Conservation (phyloP, 306 rosid genomes). For the Potentilla sterilis region DNA sequence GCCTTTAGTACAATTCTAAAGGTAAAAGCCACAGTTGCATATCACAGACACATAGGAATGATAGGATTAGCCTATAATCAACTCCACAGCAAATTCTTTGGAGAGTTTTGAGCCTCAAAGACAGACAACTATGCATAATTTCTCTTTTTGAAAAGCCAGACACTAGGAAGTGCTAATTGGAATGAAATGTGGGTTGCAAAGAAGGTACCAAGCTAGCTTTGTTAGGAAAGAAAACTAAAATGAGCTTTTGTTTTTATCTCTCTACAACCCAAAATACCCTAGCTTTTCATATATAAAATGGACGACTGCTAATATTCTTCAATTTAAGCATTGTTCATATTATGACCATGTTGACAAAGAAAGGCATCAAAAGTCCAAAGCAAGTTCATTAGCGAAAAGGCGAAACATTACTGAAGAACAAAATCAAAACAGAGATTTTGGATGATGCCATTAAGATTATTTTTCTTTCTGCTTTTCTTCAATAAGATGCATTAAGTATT, state of each 20-base stretch:
- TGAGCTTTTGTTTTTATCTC: background rate
- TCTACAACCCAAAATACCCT: background rate
- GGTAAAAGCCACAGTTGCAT: conserved; percentile 21
- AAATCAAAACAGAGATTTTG: background rate
- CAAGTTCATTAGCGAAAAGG: conserved; percentile 28
- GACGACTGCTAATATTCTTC: conserved; percentile 36
- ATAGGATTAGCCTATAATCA: conserved; percentile 1
- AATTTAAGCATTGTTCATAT: conserved; percentile 19
- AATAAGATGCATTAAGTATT: background rate
- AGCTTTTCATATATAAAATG: background rate
- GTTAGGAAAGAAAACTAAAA: background rate
- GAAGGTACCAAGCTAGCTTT: conserved; percentile 4
- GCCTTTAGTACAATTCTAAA: background rate
- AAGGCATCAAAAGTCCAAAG: conserved; percentile 21
- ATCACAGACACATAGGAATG: conserved; percentile 9
- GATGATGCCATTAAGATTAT: background rate
- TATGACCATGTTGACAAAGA: conserved; percentile 22
- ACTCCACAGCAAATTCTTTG: no score
- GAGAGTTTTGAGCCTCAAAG: background rate
- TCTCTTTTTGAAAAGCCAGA: background rate
- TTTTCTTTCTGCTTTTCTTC: background rate
- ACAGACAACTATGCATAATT: background rate
- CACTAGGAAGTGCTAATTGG: background rate
- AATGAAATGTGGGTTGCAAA: background rate
- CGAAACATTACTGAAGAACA: conserved; percentile 27